These are phyloP conservation scores for Suillus alpinus DNA, from an alignment of 768 basidiomycete genomes.

Conservation along the genomic window DNA sequence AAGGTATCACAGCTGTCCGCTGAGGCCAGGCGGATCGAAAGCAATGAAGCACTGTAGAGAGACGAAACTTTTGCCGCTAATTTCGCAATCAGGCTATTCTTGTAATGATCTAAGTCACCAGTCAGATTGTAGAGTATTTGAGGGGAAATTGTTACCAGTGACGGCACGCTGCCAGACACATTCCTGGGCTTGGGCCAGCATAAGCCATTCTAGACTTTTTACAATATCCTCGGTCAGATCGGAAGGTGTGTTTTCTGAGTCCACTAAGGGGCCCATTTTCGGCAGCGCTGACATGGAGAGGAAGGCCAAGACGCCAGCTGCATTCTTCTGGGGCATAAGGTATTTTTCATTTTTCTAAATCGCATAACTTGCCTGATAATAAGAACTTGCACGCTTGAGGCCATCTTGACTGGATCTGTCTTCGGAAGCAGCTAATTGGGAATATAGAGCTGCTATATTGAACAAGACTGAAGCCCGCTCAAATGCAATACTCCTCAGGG, in stretches of 20 bases:
- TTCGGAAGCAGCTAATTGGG: constrained; percentile 69
- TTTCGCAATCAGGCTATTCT: constrained; percentile 81
- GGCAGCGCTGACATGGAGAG: constrained; percentile 53
- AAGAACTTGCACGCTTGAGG: constrained; percentile 71
- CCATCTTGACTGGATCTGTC: constrained; percentile 75
- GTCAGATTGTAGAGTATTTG: neutral
- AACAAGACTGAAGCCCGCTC: constrained; percentile 79
- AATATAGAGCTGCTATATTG: constrained; percentile 86
- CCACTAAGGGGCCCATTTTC: constrained; percentile 43
- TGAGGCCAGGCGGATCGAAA: constrained; percentile 41
- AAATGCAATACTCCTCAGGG: constrained; percentile 72
- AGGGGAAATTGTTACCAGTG: constrained; percentile 48
- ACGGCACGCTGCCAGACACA: constrained; percentile 94
- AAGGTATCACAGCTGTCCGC: constrained; percentile 46
- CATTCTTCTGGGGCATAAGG: constrained; percentile 41
- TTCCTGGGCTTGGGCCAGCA: constrained; percentile 95
- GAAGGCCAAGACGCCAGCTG: constrained; percentile 72
- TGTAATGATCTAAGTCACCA: constrained; percentile 52
- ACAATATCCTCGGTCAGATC: constrained; percentile 69
- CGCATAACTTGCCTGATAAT: constrained; percentile 58
- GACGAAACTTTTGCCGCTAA: constrained; percentile 73
- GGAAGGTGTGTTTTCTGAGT: constrained; percentile 51
- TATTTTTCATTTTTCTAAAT: neutral
- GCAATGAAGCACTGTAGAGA: constrained; percentile 56
- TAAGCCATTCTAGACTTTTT: constrained; percentile 64